Evolutionary conservation across 257 asterid genomes (phyloP).

Genomic region (Plectranthus barbatus): DNA sequence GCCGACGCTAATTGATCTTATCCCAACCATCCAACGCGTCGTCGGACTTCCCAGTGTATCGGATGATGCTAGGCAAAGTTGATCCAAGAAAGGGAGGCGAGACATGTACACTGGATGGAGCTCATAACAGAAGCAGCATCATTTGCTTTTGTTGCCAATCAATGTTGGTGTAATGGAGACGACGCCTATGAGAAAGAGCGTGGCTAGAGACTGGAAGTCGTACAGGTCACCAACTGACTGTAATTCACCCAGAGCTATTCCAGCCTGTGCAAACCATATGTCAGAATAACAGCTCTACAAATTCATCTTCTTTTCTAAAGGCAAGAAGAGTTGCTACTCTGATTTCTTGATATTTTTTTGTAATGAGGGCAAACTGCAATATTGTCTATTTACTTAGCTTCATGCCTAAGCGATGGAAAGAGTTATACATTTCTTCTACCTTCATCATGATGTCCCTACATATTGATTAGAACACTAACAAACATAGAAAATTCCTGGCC

Average conservation of each 20-base stretch:
- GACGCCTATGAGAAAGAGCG: conserved; percentile 77
- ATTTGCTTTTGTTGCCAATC: conserved; percentile 42
- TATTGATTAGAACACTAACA: not conserved
- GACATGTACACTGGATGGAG: not conserved
- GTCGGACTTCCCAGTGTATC: conserved; percentile 3
- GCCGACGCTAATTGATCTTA: not conserved
- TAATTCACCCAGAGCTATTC: conserved; percentile 84
- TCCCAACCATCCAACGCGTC: conserved; percentile 7
- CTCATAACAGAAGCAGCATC: conserved; percentile 1
- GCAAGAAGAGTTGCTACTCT: not conserved
- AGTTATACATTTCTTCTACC: not conserved
- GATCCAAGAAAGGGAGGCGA: not conserved
- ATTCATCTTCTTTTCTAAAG: not conserved
- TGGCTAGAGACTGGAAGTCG: conserved; percentile 75
- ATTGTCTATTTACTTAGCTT: not conserved
- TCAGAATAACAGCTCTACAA: not conserved
- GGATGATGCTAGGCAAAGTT: conserved; percentile 4
- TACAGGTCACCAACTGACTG: conserved; percentile 87
- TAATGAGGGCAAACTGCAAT: no score
- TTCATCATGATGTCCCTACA: not conserved
- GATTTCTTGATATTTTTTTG: no score
- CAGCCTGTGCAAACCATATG: conserved; percentile 53
- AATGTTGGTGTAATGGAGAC: conserved; percentile 67
- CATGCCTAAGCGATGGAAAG: not conserved
- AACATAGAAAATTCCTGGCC: no score